phyloP scores from a whole-genome alignment of 1,284 basidiomycete species.

The Apiotrichum sp. region DNA sequence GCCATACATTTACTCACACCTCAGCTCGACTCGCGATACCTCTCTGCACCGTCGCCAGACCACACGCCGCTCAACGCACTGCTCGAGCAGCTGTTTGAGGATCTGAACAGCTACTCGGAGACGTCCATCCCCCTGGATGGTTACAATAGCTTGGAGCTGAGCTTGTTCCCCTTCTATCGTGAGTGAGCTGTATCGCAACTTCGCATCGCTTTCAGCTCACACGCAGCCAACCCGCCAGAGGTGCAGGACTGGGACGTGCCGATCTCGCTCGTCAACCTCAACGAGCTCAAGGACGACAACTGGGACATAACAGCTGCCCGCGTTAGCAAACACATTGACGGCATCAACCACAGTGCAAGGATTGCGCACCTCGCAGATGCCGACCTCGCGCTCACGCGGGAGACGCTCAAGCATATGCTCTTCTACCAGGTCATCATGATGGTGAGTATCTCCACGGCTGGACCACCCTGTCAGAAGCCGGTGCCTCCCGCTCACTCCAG shows the following conservation, averaged over 20 bases:
- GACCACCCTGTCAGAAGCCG: too few species aligned
- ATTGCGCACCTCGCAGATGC: slow-evolving; percentile 91
- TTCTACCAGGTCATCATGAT: slow-evolving; percentile 96
- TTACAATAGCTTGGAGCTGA: slow-evolving; percentile 87
- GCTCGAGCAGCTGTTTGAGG: slow-evolving; percentile 93
- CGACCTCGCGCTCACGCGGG: slow-evolving; percentile 72
- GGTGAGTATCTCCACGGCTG: slow-evolving; percentile 17
- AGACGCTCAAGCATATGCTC: slow-evolving; percentile 88
- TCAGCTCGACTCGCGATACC: slow-evolving; percentile 81
- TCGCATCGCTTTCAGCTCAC: neutral
- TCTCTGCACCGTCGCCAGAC: slow-evolving; percentile 68
- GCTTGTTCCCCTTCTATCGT: slow-evolving; percentile 90
- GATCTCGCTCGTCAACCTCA: slow-evolving; percentile 76
- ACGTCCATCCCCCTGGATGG: slow-evolving; percentile 82
- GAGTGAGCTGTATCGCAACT: slow-evolving; percentile 11
- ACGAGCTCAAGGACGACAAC: slow-evolving; percentile 73
- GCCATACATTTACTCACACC: neutral
- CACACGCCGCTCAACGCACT: slow-evolving; percentile 68
- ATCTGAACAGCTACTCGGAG: slow-evolving; percentile 93
- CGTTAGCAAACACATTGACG: slow-evolving; percentile 52
- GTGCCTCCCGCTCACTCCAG: slow-evolving; percentile 11
- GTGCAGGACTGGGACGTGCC: slow-evolving; percentile 96
- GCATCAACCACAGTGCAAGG: slow-evolving; percentile 54
- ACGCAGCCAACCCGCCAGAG: slow-evolving; percentile 67
- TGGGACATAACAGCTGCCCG: slow-evolving; percentile 93